A percentile compares a stretch with the other conserved stretches of the same genome.
These are phyloP conservation scores for Fonsecaea erecta DNA, from an alignment of 2,329 filamentous ascomycete genomes.

Conservation along the genomic window DNA sequence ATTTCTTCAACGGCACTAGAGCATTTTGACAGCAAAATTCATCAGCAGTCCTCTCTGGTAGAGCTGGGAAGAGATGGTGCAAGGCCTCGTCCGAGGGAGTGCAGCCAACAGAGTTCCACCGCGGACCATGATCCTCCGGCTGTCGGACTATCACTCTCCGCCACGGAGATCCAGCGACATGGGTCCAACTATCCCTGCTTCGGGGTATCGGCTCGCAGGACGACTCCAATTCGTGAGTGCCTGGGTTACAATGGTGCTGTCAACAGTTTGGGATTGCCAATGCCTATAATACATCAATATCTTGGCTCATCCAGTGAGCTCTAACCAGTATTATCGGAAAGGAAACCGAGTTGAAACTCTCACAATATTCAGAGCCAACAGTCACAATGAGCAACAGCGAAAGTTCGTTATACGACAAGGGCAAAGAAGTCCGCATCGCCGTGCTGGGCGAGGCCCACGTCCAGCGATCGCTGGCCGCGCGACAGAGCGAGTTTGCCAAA, in stretches of 20 bases:
- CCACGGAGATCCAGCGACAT: not conserved
- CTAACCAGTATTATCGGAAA: not conserved
- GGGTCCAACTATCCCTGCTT: not conserved
- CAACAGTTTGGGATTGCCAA: not conserved
- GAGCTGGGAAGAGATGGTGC: not conserved
- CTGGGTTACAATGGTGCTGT: not conserved
- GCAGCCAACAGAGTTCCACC: not conserved
- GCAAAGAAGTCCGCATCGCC: slow-evolving; percentile 4
- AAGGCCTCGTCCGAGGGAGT: not conserved
- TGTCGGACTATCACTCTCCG: not conserved
- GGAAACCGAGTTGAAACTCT: not conserved
- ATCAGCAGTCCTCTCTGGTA: not conserved
- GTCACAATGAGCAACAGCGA: not conserved
- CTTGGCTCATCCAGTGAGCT: not conserved
- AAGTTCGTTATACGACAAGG: slow-evolving; percentile 10
- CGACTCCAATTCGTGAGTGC: not conserved
- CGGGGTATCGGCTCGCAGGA: not conserved
- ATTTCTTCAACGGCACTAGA: slow-evolving; percentile 1
- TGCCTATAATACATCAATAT: not conserved
- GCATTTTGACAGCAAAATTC: not conserved
- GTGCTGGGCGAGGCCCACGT: slow-evolving; percentile 11
- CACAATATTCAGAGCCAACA: not conserved
- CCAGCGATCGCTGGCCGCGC: not conserved
- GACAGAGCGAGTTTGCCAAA: slow-evolving; percentile 15
- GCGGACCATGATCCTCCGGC: not conserved